These are phyloP conservation scores for Solanum ossicruentum DNA, from an alignment of 257 asterid genomes.

Conservation along the genomic window DNA sequence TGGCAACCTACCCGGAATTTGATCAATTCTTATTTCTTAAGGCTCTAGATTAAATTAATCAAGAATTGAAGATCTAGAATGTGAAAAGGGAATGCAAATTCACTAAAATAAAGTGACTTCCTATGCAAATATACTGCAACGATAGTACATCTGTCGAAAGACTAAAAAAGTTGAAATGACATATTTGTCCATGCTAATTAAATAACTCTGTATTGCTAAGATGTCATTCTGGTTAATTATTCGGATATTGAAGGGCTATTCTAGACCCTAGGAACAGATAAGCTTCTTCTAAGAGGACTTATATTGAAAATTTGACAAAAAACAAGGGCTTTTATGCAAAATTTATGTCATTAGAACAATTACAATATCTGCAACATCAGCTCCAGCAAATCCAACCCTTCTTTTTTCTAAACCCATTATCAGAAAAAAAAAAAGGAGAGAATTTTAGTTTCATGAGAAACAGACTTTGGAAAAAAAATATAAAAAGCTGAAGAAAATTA, in stretches of 20 bases:
- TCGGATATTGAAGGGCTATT: background rate
- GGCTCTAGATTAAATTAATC: background rate
- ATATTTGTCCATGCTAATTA: background rate
- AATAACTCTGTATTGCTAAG: background rate
- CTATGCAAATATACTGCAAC: background rate
- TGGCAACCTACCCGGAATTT: background rate
- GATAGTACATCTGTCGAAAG: background rate
- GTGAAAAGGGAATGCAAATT: background rate
- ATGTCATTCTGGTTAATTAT: background rate
- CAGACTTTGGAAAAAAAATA: background rate
- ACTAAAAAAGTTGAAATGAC: background rate
- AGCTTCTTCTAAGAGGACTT: background rate
- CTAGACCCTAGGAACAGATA: background rate
- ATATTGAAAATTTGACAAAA: background rate
- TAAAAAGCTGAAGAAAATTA: background rate
- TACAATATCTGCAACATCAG: slow-evolving; percentile 38
- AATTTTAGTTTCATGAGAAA: slow-evolving; percentile 25
- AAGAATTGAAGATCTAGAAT: slow-evolving; percentile 3
- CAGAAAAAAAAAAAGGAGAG: slow-evolving; percentile 16
- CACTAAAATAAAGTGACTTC: background rate
- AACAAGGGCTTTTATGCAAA: background rate
- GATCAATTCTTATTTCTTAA: background rate
- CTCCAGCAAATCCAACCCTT: slow-evolving; percentile 14
- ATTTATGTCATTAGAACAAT: background rate
- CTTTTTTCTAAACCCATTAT: background rate